Evolutionary conservation across 257 asterid genomes (phyloP).

Genomic region (Solanum piurae): DNA sequence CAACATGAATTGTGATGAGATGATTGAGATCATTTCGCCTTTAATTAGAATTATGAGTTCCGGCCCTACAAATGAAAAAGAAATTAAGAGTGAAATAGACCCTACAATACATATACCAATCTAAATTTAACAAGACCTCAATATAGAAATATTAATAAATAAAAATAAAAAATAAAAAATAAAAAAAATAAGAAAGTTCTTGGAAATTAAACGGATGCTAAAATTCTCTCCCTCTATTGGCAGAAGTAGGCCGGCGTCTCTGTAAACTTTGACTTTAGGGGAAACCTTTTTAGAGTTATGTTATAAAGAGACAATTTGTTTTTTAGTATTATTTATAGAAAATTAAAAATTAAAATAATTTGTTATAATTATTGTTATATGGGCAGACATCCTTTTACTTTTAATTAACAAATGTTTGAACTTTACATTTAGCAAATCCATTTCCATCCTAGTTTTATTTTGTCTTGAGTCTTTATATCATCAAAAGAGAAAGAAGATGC

Average conservation of each 20-base stretch:
- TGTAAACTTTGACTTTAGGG: not conserved
- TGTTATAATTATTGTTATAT: not conserved
- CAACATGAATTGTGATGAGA: not conserved
- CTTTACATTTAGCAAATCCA: not conserved
- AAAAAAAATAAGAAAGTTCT: not conserved
- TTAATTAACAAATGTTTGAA: not conserved
- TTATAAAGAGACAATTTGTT: not conserved
- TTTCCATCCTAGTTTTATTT: not conserved
- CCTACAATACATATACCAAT: not conserved
- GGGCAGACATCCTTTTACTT: not conserved
- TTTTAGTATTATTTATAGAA: not conserved
- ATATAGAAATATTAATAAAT: not conserved
- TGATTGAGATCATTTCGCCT: not conserved
- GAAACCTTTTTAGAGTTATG: not conserved
- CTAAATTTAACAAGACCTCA: not conserved
- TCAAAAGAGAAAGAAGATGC: not conserved
- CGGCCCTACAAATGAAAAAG: fast-evolving
- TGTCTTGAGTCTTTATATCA: not conserved
- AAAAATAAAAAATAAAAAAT: too few species aligned
- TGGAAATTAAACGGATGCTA: not conserved
- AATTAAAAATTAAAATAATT: not conserved
- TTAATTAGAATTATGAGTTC: not conserved
- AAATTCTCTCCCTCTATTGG: not conserved
- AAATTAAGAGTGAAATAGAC: not conserved
- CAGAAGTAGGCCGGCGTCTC: not conserved